These are phyloP conservation scores for Colletotrichum limetticola DNA, from an alignment of 2,329 filamentous ascomycete species.

Conservation along the genomic window DNA sequence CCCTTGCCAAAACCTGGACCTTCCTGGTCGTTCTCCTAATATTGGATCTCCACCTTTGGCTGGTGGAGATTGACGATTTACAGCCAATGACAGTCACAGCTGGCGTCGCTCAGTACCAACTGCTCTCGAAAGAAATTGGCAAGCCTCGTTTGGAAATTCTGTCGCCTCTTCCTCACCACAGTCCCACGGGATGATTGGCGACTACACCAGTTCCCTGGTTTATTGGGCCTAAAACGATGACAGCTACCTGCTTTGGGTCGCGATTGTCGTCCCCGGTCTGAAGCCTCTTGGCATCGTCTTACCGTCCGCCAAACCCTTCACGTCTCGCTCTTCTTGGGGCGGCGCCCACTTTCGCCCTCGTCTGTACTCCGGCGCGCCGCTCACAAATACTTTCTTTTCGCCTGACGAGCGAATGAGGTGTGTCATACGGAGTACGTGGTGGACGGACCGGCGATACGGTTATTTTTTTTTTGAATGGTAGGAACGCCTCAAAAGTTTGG, in stretches of 20 bases:
- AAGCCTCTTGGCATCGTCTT: neutral
- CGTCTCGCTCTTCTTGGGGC: neutral
- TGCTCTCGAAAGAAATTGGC: slow-evolving; percentile 25
- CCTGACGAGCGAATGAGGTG: neutral
- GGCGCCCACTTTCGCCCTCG: neutral
- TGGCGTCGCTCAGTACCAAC: slow-evolving; percentile 16
- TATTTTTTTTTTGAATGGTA: neutral
- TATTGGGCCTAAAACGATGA: slow-evolving; percentile 2
- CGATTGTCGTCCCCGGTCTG: neutral
- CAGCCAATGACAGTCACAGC: slow-evolving; percentile 12
- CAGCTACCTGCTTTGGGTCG: slow-evolving; percentile 6
- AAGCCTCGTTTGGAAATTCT: slow-evolving; percentile 24
- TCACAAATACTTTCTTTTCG: neutral
- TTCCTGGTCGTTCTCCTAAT: slow-evolving; percentile 4
- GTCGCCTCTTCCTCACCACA: neutral
- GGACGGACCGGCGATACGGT: neutral
- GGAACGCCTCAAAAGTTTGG: slow-evolving; percentile 3
- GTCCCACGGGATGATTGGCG: neutral
- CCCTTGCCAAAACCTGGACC: neutral
- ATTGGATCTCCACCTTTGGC: slow-evolving; percentile 3
- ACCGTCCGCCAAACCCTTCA: neutral
- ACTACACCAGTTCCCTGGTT: neutral
- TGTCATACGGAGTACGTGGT: neutral
- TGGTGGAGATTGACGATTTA: neutral
- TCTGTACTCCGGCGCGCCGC: neutral